A percentile compares a stretch with the other conserved stretches of the same genome.
phyloP scores from a whole-genome alignment of 2,329 filamentous ascomycete genomes.

The Pleurostoma richardsiae region DNA sequence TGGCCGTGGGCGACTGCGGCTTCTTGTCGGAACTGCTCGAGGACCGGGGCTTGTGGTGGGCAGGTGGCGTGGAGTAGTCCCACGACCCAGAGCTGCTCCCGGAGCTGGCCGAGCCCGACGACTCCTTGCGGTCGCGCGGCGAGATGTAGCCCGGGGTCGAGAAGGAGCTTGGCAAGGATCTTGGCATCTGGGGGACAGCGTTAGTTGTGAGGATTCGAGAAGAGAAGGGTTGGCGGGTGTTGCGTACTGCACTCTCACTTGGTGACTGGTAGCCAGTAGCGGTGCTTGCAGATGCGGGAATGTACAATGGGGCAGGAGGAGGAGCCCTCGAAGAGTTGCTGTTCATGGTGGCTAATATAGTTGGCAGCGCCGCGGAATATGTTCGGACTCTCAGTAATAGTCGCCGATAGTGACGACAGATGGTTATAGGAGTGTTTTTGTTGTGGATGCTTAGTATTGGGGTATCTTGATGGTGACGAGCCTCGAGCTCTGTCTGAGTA shows the following conservation, averaged over 20 bases:
- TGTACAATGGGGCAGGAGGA: conserved; percentile 8
- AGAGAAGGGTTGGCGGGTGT: background rate
- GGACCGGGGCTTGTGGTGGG: background rate
- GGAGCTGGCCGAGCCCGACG: conserved; percentile 3
- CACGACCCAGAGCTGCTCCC: too few relatives aligned
- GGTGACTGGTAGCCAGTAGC: too few relatives aligned
- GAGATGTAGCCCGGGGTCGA: background rate
- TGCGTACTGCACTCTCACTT: too few relatives aligned
- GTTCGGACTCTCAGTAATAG: background rate
- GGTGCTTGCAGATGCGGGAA: conserved; percentile 1
- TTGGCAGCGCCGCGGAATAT: background rate
- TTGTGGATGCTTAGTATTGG: background rate
- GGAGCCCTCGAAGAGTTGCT: conserved; percentile 7
- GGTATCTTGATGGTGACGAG: background rate
- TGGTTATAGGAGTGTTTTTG: background rate
- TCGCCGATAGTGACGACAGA: background rate
- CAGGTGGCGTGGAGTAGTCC: background rate
- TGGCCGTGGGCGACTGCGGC: conserved; percentile 20
- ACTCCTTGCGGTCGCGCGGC: conserved; percentile 1
- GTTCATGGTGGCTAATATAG: conserved; percentile 3
- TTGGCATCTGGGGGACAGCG: conserved; percentile 1
- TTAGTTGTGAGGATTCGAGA: background rate
- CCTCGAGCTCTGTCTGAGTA: background rate
- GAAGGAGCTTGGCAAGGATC: background rate
- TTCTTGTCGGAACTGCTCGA: conserved; percentile 8